Base-by-base conservation (phyloP, 108 stramenopile species). In the Aurantiochytrium sp. region DNA sequence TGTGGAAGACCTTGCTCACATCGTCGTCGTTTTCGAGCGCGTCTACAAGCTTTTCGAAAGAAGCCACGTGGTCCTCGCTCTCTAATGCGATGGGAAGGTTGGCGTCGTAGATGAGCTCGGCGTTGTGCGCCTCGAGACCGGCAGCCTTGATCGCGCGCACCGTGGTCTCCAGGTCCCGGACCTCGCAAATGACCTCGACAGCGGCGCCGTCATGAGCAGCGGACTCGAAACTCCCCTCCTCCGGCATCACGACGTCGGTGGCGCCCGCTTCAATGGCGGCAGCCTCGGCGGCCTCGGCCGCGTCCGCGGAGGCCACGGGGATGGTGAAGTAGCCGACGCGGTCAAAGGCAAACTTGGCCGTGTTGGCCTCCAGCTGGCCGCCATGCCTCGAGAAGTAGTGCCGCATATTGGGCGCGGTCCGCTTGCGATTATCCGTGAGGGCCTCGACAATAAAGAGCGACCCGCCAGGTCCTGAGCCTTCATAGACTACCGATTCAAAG, bases 341-440 rank as follows among this genome's bases (percentile, higher is more conserved):
- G 8, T 81, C 42, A 3, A 81, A 81, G 73, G 73, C 73, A 48
- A 39, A 81, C 6, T 81, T 48, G 8, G 73, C 73, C n/a, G 42
- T 48, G 19, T 81, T 81, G 12, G 86, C 86, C 22, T 55, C 86
- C n/a, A 86, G 86, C 55, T 54, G 31, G 32, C 86, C 86, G 54
- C 86, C 86, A 32, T 55, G 55, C 36, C 30, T 55, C 2, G 31
- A 36, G 37, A 86, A 86, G 54, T 22, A 21, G 3, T 54, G 30
- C 6, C 86, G 54, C 37, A 86, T 36, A 4, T 86, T 39, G 22
- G 27, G 27, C 4, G 86, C 86, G 21, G 86, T 86, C 24, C 86
- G 54, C 37, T 86, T 86, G 12, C 37, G 27, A 54, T 86, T 86
- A 54, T 86, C 86, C 55, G 86, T 55, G 4, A 86, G 55, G 4